Base-by-base conservation (phyloP, 129 eudicot genomes). In the Saussurea involucrata region DNA sequence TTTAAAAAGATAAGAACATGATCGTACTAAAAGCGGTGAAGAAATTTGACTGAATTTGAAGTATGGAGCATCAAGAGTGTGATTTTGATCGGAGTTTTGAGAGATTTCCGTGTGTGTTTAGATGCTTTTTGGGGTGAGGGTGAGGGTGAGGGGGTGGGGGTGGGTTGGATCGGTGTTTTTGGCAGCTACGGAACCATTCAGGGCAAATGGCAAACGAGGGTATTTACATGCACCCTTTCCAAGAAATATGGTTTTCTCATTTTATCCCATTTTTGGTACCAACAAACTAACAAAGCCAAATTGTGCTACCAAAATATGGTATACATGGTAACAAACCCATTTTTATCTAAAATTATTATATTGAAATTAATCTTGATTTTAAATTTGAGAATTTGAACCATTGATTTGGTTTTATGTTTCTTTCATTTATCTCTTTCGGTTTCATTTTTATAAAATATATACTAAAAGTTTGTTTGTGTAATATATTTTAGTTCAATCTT, bases 101-200 rank as follows among this genome's bases (percentile, higher is more conserved):
- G 76, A 69, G 68, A 34, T 24, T 69, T 24, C 15, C 5, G 63
- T 31, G n/a, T 49, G 32, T 68, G 25, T 37, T 32, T 69, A 18
- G 15, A 58, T 17, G 28, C 15, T 27, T 22, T 60, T 68, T 24
- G 42, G 80, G 80, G 66, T 61, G 8, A 64, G 12, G 37, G 46
- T 37, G 4, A 12, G 76, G 77, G 64, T 64, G n/a, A n/a, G n/a
- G n/a, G n/a, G n/a, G n/a, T n/a, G n/a, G 37, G 46, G 58, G 4
- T 44, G 76, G 77, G 64, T 64, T 80, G 83, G 83, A 80, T 80
- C 83, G 83, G 83, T 72, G 83, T 24, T 80, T 79, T 80, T 80
- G 83, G 83, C 78, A 65, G 78, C 36, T 53, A 80, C 74, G 74
- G 69, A 72, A 79, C 40, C 75, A 76, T 7, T 22, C 66, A 63